Percentiles rank a stretch among this genome's conserved stretches.
Evolutionary conservation across 345 rosid genomes (phyloP).

Genomic region (Eucalyptus virginea): DNA sequence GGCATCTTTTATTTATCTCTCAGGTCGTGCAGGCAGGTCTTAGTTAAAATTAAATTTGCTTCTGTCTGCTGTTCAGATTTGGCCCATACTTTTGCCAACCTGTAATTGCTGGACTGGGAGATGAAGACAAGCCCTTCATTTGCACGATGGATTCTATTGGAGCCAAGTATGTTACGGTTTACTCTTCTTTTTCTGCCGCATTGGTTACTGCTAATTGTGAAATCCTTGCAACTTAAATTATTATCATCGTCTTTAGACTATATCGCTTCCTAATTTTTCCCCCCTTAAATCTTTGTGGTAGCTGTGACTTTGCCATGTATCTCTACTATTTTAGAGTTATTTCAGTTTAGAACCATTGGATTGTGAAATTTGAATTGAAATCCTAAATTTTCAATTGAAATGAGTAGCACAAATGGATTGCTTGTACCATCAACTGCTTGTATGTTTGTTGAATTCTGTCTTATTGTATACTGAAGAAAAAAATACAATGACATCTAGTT

Average conservation of each 20-base stretch:
- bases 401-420: background rate
- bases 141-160: slow-evolving; percentile 97
- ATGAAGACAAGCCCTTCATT: slow-evolving; percentile 89
- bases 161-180: slow-evolving; percentile 53
- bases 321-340: background rate
- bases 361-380: background rate
- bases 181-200: background rate
- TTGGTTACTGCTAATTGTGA: background rate
- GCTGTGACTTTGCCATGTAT: background rate
- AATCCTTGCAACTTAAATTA: background rate
- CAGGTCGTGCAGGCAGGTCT: background rate
- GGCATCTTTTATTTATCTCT: background rate
- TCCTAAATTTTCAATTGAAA: background rate
- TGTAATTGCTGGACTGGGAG: slow-evolving; percentile 92
- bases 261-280: background rate
- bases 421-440: background rate
- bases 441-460: background rate
- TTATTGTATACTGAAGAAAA: background rate
- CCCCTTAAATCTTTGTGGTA: background rate
- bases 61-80: slow-evolving; percentile 35
- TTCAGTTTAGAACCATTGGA: background rate
- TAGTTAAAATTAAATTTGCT: background rate
- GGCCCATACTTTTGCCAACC: slow-evolving; percentile 99
- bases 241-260: background rate
- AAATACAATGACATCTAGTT: background rate